A percentile compares a stretch with the other conserved stretches of the same genome.
Conservation (phyloP, 2,329 filamentous ascomycete species). For the Alternaria hordeiaustralica region DNA sequence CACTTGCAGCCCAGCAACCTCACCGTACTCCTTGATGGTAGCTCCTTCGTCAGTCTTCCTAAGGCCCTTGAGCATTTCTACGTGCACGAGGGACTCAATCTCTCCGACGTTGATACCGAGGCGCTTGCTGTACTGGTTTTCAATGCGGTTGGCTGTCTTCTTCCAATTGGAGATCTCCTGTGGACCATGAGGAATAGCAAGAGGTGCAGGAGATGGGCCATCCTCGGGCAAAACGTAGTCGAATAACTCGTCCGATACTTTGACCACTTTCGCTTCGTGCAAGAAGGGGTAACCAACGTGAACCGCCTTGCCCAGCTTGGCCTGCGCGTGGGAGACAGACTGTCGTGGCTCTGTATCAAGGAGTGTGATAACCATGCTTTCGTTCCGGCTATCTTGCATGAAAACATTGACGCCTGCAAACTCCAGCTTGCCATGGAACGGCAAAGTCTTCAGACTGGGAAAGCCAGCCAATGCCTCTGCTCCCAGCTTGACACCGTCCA, state of each 20-base stretch:
- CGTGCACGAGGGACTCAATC: conserved; percentile 88
- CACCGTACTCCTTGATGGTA: conserved; percentile 89
- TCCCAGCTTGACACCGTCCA: conserved; percentile 83
- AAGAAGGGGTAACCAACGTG: conserved; percentile 95
- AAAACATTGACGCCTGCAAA: conserved; percentile 95
- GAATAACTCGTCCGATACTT: conserved; percentile 92
- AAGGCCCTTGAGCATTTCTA: conserved; percentile 92
- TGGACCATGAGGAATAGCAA: conserved; percentile 73
- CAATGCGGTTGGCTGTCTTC: conserved; percentile 82
- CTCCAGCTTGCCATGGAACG: conserved; percentile 79
- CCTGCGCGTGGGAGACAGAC: conserved; percentile 74
- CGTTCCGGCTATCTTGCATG: conserved; percentile 92
- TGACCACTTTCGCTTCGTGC: conserved; percentile 88
- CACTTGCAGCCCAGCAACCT: conserved; percentile 82
- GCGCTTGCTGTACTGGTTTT: conserved; percentile 87
- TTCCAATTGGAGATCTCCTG: conserved; percentile 82
- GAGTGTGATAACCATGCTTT: conserved; percentile 92
- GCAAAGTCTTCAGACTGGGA: conserved; percentile 84
- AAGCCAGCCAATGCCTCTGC: conserved; percentile 88
- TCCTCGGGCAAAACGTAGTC: conserved; percentile 77
- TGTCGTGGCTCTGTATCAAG: conserved; percentile 74
- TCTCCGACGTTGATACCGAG: conserved; percentile 85
- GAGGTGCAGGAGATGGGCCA: conserved; percentile 63
- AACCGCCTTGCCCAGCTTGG: conserved; percentile 82
- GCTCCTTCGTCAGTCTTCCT: conserved; percentile 90